Percentiles rank a stretch among this genome's conserved stretches.
phyloP scores from a whole-genome alignment of 257 asterid genomes.

The Rehmannia glutinosa region DNA sequence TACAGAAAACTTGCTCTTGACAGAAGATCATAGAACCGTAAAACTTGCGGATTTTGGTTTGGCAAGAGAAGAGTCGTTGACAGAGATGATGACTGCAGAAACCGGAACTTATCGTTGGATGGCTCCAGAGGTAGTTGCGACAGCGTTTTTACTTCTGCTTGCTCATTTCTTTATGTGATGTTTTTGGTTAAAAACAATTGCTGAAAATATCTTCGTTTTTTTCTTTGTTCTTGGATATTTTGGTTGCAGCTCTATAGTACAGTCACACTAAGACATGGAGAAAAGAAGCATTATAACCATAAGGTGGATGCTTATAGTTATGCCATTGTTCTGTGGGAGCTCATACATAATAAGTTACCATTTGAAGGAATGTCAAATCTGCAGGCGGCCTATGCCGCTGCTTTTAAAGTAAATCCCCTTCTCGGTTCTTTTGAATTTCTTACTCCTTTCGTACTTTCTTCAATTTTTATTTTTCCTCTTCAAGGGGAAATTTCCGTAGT shows the following conservation, averaged over 20 bases:
- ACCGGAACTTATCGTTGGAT: conserved; percentile 99
- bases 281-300: conserved; percentile 95
- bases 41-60: conserved; percentile 96
- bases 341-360: conserved; percentile 75
- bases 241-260: conserved; percentile 94
- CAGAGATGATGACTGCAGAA: conserved; percentile 99
- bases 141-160: conserved; percentile 1
- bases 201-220: neutral
- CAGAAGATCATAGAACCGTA: conserved; percentile 71
- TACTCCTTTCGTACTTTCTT: neutral
- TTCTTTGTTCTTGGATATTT: conserved; percentile 9
- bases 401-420: conserved; percentile 70
- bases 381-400: conserved; percentile 99
- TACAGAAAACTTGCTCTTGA: conserved; percentile 89
- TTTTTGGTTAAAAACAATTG: conserved; percentile 36
- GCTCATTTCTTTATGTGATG: neutral
- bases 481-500: neutral
- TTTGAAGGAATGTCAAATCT: conserved; percentile 95
- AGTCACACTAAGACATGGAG: conserved; percentile 92
- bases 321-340: conserved; percentile 98
- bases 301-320: conserved; percentile 97
- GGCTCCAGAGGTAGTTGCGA: conserved; percentile 92
- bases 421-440: neutral
- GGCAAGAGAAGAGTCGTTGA: conserved; percentile 97
- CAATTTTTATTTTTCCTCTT: neutral